These are phyloP conservation scores for Pseudocohnilembus persalinus DNA, from an alignment of 169 alveolate species.

Conservation along the genomic window DNA sequence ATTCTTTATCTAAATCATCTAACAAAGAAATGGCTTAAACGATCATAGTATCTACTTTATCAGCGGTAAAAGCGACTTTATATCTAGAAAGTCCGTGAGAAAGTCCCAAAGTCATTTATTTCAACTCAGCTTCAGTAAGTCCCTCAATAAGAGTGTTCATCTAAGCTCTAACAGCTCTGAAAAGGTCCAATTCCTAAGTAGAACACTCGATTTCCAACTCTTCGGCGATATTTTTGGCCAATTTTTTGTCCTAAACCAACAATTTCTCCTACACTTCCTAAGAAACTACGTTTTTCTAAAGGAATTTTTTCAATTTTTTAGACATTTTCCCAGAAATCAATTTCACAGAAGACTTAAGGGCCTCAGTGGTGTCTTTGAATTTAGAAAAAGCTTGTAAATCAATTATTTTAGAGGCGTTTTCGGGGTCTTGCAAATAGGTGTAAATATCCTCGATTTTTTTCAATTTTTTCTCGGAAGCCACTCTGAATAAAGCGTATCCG, in stretches of 20 bases:
- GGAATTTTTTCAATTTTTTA: slow-evolving; percentile 92
- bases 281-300: slow-evolving; percentile 92
- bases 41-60: slow-evolving; percentile 99
- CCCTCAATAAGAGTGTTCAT: slow-evolving; percentile 76
- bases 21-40: slow-evolving; percentile 98
- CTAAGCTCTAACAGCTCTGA: slow-evolving; percentile 83
- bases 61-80: slow-evolving; percentile 97
- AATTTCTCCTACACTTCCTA: slow-evolving; percentile 88
- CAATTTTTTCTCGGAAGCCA: slow-evolving; percentile 89
- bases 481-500: slow-evolving; percentile 98
- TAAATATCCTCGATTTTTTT: slow-evolving; percentile 81
- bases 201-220: slow-evolving; percentile 60
- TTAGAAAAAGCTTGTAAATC: slow-evolving; percentile 80
- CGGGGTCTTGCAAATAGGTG: slow-evolving; percentile 63
- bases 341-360: slow-evolving; percentile 85
- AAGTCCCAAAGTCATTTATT: slow-evolving; percentile 79
- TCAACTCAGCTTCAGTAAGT: slow-evolving; percentile 77
- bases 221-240: slow-evolving; percentile 53
- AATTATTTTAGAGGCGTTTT: slow-evolving; percentile 40
- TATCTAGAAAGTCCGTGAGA: slow-evolving; percentile 92
- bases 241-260: slow-evolving; percentile 64
- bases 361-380: slow-evolving; percentile 90
- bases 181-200: slow-evolving; percentile 27
- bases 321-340: slow-evolving; percentile 91
- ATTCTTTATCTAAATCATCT: slow-evolving; percentile 96